Evolutionary conservation across 257 asterid species (phyloP), one percentile per base, ranked within the genome.

Genomic region (Salvia splendens): DNA sequence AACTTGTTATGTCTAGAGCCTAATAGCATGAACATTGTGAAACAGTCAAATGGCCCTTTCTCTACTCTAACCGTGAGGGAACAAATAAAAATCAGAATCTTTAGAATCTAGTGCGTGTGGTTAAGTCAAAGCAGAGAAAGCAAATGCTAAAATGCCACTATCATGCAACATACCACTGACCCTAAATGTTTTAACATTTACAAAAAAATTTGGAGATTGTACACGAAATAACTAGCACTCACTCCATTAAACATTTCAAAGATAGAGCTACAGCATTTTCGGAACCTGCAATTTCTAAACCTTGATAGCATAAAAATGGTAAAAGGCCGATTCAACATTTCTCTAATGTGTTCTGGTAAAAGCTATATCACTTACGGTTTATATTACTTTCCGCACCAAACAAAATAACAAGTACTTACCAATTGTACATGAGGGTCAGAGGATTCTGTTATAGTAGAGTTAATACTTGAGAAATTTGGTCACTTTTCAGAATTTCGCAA

Each of bases 401-500:
- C 20, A 38, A 17, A 67, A n/a, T 33, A 51, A 51, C 52, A 0
- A 20, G 24, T 12, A 16, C 30, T 16, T 42, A 42, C 8, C 14
- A 52, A 51, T 55, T 42, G 15, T 47, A 35, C 36, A 59, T 17
- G 36, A 35, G 28, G 42, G 45, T 58, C 59, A 17, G 36, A 12
- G 8, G 30, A 49, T 33, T 15, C 15, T 36, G 59, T n/a, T 43
- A 32, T 14, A 35, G 36, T 17, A 38, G 55, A 65, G 61, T 20
- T 47, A 36, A 8, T 35, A 56, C 36, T 15, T 20, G 62, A 46
- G 15, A 58, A 58, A 35, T 7, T 43, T 3, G 55, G 68, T 7
- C 7, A 24, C 17, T 50, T 50, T 50, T 8, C 56, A 15, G 12
- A 50, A 48, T 57, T 60, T 48, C 8, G 53, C 61, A 70, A 61